Evolutionary conservation across 2,329 filamentous ascomycete species (phyloP).

Genomic region (Penicillium sp.): DNA sequence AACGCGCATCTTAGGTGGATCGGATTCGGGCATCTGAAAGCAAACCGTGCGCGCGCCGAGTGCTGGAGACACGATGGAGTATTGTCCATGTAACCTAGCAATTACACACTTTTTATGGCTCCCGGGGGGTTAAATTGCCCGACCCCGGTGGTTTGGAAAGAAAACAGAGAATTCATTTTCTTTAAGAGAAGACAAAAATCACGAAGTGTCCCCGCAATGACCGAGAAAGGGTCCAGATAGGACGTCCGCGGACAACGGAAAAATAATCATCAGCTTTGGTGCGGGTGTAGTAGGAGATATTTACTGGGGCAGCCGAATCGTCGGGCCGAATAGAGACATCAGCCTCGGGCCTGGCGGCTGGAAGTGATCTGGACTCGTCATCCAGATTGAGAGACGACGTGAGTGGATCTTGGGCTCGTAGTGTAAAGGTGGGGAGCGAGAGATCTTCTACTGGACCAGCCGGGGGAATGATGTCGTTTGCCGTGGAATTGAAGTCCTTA

Average conservation of each 20-base stretch:
- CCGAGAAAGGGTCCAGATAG: too few species aligned
- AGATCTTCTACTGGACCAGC: neutral
- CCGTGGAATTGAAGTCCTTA: conserved; percentile 7
- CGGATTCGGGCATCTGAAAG: conserved; percentile 15
- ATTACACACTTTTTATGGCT: conserved; percentile 16
- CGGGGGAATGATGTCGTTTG: conserved; percentile 24
- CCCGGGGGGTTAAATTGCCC: conserved; percentile 12
- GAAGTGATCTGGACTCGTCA: neutral
- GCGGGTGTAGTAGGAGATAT: conserved; percentile 1
- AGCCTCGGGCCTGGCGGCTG: neutral
- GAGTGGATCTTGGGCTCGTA: neutral
- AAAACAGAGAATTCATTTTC: conserved; percentile 13
- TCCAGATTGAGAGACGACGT: neutral
- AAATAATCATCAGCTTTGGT: neutral
- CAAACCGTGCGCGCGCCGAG: conserved; percentile 22
- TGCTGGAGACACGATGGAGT: conserved; percentile 32
- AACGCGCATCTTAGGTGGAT: conserved; percentile 10
- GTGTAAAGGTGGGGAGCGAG: neutral
- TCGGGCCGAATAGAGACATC: conserved; percentile 32
- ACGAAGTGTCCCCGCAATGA: too few species aligned
- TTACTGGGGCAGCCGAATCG: conserved; percentile 20
- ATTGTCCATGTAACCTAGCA: conserved; percentile 39
- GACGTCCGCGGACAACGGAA: neutral
- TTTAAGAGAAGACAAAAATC: neutral
- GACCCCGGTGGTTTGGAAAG: conserved; percentile 21